These are phyloP conservation scores for Pichia sp. DNA, from an alignment of 1,139 yeast genomes.

Conservation along the genomic window DNA sequence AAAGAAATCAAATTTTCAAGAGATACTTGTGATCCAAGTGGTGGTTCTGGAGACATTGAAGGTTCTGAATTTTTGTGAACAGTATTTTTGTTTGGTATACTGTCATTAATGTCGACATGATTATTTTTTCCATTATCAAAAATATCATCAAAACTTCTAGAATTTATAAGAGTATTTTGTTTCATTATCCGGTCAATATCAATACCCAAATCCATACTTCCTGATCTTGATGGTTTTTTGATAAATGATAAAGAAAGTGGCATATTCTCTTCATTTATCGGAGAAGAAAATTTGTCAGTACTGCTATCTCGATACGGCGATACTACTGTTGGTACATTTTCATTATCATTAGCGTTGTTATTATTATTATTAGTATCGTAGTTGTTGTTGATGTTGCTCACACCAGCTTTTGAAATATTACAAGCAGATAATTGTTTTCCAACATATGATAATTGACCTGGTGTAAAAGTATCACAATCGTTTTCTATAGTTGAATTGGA, in stretches of 20 bases:
- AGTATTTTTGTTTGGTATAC: background rate
- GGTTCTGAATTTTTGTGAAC: background rate
- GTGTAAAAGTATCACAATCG: background rate
- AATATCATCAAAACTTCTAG: slow-evolving; percentile 8
- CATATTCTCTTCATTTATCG: slow-evolving; percentile 17
- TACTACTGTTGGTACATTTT: background rate
- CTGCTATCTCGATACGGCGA: background rate
- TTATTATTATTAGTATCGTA: background rate
- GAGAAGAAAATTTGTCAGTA: background rate
- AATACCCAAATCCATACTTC: slow-evolving; percentile 13
- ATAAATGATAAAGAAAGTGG: slow-evolving; percentile 28
- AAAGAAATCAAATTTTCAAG: background rate
- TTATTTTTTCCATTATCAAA: background rate
- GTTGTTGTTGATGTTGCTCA: background rate
- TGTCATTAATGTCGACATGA: background rate
- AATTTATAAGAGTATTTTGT: slow-evolving; percentile 26
- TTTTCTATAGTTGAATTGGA: background rate
- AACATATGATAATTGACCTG: background rate
- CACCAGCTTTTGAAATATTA: background rate
- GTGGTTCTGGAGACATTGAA: slow-evolving; percentile 2
- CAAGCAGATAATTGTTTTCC: background rate
- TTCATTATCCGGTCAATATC: slow-evolving; percentile 24
- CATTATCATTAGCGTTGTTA: background rate
- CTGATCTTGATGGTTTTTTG: slow-evolving; percentile 27
- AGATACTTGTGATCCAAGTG: background rate